Evolutionary conservation across 495 filamentous ascomycete genomes (phyloP).

Genomic region (Aspergillus asperescens): DNA sequence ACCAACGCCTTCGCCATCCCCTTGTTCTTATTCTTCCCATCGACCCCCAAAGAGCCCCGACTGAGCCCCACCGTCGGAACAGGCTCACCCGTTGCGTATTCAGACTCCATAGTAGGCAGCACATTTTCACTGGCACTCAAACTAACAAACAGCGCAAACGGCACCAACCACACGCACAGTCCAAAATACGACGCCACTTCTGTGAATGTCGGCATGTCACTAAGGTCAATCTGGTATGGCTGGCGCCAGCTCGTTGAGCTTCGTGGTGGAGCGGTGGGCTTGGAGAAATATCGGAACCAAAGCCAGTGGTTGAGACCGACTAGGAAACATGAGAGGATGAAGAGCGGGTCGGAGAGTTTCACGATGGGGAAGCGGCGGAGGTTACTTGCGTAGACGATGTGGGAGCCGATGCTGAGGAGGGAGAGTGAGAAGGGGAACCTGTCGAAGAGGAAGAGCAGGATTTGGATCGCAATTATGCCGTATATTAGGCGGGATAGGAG

Average conservation of each 20-base stretch:
- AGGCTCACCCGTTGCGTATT: constrained; percentile 58
- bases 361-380: constrained; percentile 83
- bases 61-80: constrained; percentile 38
- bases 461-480: constrained; percentile 66
- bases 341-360: constrained; percentile 81
- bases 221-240: constrained; percentile 51
- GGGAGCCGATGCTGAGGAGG: constrained; percentile 70
- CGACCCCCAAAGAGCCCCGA: constrained; percentile 33
- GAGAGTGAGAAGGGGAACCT: constrained; percentile 72
- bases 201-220: constrained; percentile 75
- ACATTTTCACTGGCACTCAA: constrained; percentile 92
- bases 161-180: constrained; percentile 92
- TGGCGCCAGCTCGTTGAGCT: constrained; percentile 39
- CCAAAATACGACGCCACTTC: constrained; percentile 96
- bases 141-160: constrained; percentile 91
- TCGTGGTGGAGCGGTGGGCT: constrained; percentile 33
- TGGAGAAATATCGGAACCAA: constrained; percentile 92
- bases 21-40: constrained; percentile 56
- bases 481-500: constrained; percentile 83
- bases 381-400: constrained; percentile 86
- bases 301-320: constrained; percentile 92
- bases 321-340: constrained; percentile 76
- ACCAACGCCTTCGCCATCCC: constrained; percentile 90
- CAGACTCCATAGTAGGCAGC: constrained; percentile 74
- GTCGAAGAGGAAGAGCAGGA: constrained; percentile 73